These are phyloP conservation scores for Artemisia tridentata DNA, from an alignment of 129 eudicot species.

Conservation along the genomic window DNA sequence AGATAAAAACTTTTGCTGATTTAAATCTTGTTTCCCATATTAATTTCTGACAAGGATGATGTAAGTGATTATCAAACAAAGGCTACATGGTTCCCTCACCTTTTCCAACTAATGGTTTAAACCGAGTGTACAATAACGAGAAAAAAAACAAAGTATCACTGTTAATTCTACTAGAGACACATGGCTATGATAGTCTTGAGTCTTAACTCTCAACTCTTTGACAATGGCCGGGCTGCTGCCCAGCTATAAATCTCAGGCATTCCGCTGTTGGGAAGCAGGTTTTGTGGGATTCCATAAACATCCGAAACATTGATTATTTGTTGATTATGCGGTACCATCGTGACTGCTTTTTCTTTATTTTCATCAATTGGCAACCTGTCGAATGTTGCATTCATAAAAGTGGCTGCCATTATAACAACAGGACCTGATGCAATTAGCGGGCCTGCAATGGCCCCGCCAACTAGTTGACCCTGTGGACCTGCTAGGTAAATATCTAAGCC, in stretches of 20 bases:
- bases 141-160: constrained; percentile 72
- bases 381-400: constrained; percentile 62
- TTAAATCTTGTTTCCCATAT: neutral
- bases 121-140: constrained; percentile 80
- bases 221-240: constrained; percentile 39
- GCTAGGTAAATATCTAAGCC: constrained; percentile 61
- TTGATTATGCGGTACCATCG: constrained; percentile 30
- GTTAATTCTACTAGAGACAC: constrained; percentile 22
- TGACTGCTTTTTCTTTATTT: constrained; percentile 26
- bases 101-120: constrained; percentile 65
- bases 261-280: constrained; percentile 31
- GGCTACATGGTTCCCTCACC: constrained; percentile 77
- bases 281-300: constrained; percentile 47
- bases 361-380: constrained; percentile 55
- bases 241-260: constrained; percentile 45
- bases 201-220: constrained; percentile 20
- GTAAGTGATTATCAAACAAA: constrained; percentile 46
- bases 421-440: constrained; percentile 70
- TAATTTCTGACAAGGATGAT: constrained; percentile 38
- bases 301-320: constrained; percentile 40
- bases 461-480: constrained; percentile 69
- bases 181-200: neutral
- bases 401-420: constrained; percentile 63
- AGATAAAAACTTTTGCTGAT: neutral
- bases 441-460: constrained; percentile 65